Evolutionary conservation across 1,284 basidiomycete genomes (phyloP), one percentile per base, ranked within the genome.

Genomic region (Cryptococcus sp.): DNA sequence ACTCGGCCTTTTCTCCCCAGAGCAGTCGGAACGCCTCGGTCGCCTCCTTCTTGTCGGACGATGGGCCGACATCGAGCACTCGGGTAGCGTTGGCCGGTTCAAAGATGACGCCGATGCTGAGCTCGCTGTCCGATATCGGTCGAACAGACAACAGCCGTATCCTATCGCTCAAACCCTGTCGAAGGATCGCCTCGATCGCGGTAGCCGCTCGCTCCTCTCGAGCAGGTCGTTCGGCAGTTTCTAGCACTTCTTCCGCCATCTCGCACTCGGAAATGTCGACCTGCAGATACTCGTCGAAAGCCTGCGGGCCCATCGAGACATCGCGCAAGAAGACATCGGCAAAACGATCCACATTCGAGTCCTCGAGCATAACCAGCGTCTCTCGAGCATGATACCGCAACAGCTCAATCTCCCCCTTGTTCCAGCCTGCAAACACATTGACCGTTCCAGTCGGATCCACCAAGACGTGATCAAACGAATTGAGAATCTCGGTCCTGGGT

Each of bases 1-100:
- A 76, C 68, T 98, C 94, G 0, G 93, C 84, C 66, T 89, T 88
- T 43, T 82, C 77, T 1, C 93, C 94, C 95, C 95, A 99, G 54
- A 98, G 79, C 3, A 82, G 79, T 32, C 85, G 81, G 78, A 97
- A 99, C 1, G 74, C 76, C 37, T 79, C 75, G 1, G 68, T 74
- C 18, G 66, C 73, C 0, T 80, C 76, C 43, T 65, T 45, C 39
- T 85, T 80, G 11, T 83, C 82, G 0, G 81, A 85, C 0, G 85
- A 69, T 0, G 95, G 91, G 1, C 92, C 92, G 57, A 89, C 85
- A 60, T 94, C 91, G 18, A 97, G 86, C 1, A 94, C 79, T 10
- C 87, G 82, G 54, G 83, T 83, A 2, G 89, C 87, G 51, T 86
- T 74, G 2, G 79, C 75, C 0, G 81, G 76, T 56, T 90, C 78